Evolutionary conservation across 2,329 filamentous ascomycete genomes (phyloP).

Genomic region (Sporothrix euskadiensis): DNA sequence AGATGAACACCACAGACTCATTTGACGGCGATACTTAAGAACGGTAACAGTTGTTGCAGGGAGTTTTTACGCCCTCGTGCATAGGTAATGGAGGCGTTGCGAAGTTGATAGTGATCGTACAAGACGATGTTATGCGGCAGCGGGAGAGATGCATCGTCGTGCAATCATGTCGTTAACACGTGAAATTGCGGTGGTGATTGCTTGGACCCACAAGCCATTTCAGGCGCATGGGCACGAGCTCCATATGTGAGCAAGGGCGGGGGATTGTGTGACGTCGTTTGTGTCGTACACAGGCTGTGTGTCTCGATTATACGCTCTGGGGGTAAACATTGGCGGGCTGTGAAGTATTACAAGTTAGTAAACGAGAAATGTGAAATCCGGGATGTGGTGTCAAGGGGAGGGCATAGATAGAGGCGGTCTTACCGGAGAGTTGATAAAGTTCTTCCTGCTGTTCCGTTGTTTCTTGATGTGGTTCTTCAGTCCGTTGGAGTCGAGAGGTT

Average conservation of each 20-base stretch:
- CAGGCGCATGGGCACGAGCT: constrained; percentile 4
- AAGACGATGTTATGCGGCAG: neutral
- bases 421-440: constrained; percentile 94
- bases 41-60: neutral
- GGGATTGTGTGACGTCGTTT: neutral
- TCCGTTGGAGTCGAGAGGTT: constrained; percentile 92
- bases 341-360: constrained; percentile 17
- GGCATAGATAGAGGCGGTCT: constrained; percentile 44
- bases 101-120: neutral
- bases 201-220: neutral
- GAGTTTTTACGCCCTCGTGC: neutral
- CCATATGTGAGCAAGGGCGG: neutral
- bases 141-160: neutral
- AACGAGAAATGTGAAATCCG: constrained; percentile 14
- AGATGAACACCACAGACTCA: neutral
- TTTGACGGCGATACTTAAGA: neutral
- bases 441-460: constrained; percentile 89
- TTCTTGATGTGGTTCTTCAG: constrained; percentile 99
- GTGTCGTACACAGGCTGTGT: neutral
- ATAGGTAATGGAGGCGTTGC: neutral
- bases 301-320: constrained; percentile 52
- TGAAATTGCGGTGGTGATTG: neutral
- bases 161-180: neutral
- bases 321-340: constrained; percentile 58
- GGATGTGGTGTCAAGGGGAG: neutral